These are phyloP conservation scores for Colletotrichum plurivorum DNA, from an alignment of 2,329 filamentous ascomycete species.

Conservation along the genomic window DNA sequence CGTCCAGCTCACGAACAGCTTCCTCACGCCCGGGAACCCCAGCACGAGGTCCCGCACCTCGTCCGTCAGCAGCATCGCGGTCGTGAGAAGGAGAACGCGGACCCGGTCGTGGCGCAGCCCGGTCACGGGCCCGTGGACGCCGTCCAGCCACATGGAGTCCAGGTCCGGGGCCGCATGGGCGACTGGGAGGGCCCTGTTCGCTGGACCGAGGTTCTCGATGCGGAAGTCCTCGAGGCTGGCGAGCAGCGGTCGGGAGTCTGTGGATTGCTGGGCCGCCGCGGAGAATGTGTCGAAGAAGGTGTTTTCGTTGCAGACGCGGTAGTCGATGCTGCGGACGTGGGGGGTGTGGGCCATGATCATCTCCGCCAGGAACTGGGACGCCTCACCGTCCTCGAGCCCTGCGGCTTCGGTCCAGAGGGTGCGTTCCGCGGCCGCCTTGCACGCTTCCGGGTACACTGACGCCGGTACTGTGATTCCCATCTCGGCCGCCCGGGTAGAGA, in stretches of 20 bases:
- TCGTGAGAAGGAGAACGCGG: not conserved
- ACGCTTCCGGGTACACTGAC: not conserved
- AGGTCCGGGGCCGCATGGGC: not conserved
- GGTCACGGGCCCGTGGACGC: not conserved
- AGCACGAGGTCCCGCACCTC: not conserved
- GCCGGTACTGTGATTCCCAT: not conserved
- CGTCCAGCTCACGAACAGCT: not conserved
- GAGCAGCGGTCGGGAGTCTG: rapidly evolving
- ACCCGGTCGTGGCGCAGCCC: not conserved
- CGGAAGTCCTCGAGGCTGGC: not conserved
- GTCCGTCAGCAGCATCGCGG: not conserved
- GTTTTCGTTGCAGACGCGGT: rapidly evolving
- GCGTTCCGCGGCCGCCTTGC: not conserved
- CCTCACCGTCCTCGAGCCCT: not conserved
- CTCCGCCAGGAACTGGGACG: not conserved
- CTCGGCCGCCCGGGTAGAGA: not conserved
- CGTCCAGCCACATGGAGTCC: not conserved
- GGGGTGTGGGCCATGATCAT: constrained; percentile 5
- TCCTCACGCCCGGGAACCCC: not conserved
- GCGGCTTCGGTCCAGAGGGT: not conserved
- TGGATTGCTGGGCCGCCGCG: rapidly evolving
- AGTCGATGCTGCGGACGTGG: not conserved
- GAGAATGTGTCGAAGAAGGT: not conserved
- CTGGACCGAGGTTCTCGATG: not conserved
- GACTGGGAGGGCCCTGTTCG: rapidly evolving